phyloP scores from a whole-genome alignment of 805 yeast species.

The Kluyveromyces starmeri region DNA sequence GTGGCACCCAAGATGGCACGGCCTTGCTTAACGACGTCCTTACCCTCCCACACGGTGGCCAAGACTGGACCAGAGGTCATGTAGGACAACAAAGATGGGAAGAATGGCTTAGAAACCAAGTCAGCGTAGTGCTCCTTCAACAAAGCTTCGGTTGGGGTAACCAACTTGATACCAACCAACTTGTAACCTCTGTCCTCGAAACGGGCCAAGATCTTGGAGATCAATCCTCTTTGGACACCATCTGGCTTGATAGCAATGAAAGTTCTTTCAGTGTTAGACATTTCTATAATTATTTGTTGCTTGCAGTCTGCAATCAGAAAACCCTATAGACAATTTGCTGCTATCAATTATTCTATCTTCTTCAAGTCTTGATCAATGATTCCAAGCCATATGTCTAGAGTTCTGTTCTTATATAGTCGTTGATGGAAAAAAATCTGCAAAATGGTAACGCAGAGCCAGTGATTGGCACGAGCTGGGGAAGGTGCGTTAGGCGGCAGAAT shows the following conservation, averaged over 20 bases:
- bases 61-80: slow-evolving; percentile 98
- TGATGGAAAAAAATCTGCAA: too few species aligned
- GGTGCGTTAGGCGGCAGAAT: too few species aligned
- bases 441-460: too few species aligned
- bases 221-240: slow-evolving; percentile 98
- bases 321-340: too few species aligned
- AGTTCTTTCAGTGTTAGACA: slow-evolving; percentile 60
- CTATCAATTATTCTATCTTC: too few species aligned
- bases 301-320: too few species aligned
- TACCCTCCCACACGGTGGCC: slow-evolving; percentile 99
- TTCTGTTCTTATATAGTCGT: too few species aligned
- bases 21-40: slow-evolving; percentile 98
- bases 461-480: too few species aligned
- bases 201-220: slow-evolving; percentile 81
- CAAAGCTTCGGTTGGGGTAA: slow-evolving; percentile 76
- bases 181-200: slow-evolving; percentile 97
- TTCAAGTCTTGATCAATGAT: too few species aligned
- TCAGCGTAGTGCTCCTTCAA: slow-evolving; percentile 94
- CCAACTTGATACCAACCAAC: slow-evolving; percentile 90
- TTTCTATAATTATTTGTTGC: too few species aligned
- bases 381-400: too few species aligned
- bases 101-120: slow-evolving; percentile 92
- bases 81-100: slow-evolving; percentile 92
- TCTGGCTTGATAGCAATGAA: slow-evolving; percentile 96
- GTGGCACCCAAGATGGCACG: slow-evolving; percentile 97